A percentile compares a stretch with the other conserved stretches of the same genome.
phyloP scores from a whole-genome alignment of 352 stramenopile genomes.

The Phytophthora citrophthora region DNA sequence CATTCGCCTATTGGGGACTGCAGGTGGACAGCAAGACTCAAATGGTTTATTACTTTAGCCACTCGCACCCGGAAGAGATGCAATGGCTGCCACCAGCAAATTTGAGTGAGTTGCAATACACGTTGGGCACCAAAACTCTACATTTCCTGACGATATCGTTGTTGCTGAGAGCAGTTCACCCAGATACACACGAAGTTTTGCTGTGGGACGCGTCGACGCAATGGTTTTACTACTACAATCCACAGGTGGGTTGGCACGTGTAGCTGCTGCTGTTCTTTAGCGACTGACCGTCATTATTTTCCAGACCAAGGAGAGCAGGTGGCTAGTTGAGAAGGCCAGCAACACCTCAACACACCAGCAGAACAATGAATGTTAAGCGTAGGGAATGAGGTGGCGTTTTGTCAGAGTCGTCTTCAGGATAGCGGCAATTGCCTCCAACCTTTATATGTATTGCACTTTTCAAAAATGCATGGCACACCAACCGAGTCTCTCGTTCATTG shows the following conservation, averaged over 20 bases:
- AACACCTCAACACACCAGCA: background rate
- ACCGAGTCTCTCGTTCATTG: slow-evolving; percentile 1
- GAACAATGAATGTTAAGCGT: background rate
- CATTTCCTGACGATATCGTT: too few species aligned
- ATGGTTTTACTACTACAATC: slow-evolving; percentile 30
- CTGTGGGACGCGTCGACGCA: slow-evolving; percentile 19
- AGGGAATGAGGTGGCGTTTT: background rate
- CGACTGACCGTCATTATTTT: background rate
- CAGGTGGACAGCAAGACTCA: slow-evolving; percentile 15
- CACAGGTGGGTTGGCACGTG: slow-evolving; percentile 9
- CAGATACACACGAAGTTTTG: slow-evolving; percentile 27
- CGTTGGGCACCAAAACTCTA: too few species aligned
- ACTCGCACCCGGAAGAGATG: slow-evolving; percentile 7
- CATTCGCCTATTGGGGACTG: slow-evolving; percentile 11
- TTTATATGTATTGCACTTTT: slow-evolving; percentile 31
- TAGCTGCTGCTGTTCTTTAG: background rate
- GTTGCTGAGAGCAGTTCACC: slow-evolving; percentile 10
- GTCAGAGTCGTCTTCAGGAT: background rate
- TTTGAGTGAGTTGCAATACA: slow-evolving; percentile 3
- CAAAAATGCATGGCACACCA: slow-evolving; percentile 22
- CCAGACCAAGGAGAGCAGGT: slow-evolving; percentile 21
- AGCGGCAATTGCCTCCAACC: slow-evolving; percentile 1
- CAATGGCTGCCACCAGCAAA: slow-evolving; percentile 24
- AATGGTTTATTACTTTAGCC: slow-evolving; percentile 22
- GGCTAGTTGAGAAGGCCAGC: slow-evolving; percentile 13